Conservation (phyloP, 2,329 filamentous ascomycete species). For the Apiospora pterosperma region DNA sequence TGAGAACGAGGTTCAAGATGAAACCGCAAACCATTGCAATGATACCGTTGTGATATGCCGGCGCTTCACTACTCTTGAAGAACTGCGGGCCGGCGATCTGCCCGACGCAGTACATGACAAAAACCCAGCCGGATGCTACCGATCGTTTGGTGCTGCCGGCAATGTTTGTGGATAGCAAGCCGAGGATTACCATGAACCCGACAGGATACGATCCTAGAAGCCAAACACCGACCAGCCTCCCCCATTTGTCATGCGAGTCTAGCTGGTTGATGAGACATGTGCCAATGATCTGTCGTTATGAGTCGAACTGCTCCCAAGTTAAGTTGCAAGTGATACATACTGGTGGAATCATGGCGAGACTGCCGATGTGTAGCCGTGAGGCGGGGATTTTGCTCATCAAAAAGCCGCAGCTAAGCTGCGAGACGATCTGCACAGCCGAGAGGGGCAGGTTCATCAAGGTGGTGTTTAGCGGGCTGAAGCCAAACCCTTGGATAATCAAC, state of each 20-base stretch:
- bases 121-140: conserved; percentile 25
- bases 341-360: conserved; percentile 21
- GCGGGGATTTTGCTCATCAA: conserved; percentile 27
- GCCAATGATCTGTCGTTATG: too few species aligned
- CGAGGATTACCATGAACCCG: conserved; percentile 24
- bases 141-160: conserved; percentile 28
- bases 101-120: conserved; percentile 25
- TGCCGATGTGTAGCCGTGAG: conserved; percentile 17
- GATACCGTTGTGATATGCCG: conserved; percentile 24
- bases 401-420: conserved; percentile 25
- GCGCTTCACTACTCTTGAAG: conserved; percentile 22
- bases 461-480: conserved; percentile 24
- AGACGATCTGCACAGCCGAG: conserved; percentile 28
- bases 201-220: conserved; percentile 32
- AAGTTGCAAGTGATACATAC: too few species aligned
- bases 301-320: too few species aligned
- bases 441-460: conserved; percentile 29
- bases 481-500: conserved; percentile 57
- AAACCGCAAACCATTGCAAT: conserved; percentile 24
- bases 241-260: conserved; percentile 8
- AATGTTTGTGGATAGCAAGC: conserved; percentile 26
- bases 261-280: conserved; percentile 23
- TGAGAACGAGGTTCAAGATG: too few species aligned
- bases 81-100: conserved; percentile 29
- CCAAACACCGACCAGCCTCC: conserved; percentile 28